phyloP scores from a whole-genome alignment of 2,329 filamentous ascomycete species.

The Xylariaceae sp. region DNA sequence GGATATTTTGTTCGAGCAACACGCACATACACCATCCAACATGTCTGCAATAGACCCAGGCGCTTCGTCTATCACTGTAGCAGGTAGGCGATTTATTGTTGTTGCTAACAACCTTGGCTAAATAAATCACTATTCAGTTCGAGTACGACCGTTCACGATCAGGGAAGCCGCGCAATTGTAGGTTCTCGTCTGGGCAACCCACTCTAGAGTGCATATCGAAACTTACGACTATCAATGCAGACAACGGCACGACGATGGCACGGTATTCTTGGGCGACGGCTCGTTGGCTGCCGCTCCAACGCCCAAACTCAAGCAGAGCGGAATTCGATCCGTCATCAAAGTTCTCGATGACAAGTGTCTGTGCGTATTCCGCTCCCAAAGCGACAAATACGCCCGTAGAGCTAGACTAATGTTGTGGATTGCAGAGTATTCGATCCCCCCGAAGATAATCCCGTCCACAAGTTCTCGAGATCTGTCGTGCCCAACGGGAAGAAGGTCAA shows the following conservation, averaged over 20 bases:
- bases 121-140: constrained; percentile 43
- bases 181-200: constrained; percentile 22
- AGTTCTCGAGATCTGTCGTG: constrained; percentile 77
- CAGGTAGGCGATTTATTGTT: constrained; percentile 40
- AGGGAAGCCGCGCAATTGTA: constrained; percentile 90
- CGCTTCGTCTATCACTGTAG: constrained; percentile 56
- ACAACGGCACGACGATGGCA: constrained; percentile 72
- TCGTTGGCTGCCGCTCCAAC: constrained; percentile 83
- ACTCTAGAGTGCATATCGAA: neutral
- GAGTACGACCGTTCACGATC: constrained; percentile 72
- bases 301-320: constrained; percentile 79
- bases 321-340: constrained; percentile 88
- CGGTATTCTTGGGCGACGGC: constrained; percentile 92
- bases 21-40: constrained; percentile 14
- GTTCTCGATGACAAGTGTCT: constrained; percentile 94
- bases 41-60: constrained; percentile 41
- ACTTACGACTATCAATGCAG: constrained; percentile 37
- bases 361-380: constrained; percentile 52
- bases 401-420: neutral
- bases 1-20: constrained; percentile 2
- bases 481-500: constrained; percentile 87
- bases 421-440: constrained; percentile 91
- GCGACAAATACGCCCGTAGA: neutral
- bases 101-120: constrained; percentile 27
- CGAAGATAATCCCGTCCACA: constrained; percentile 87